A percentile compares a stretch with the other conserved stretches of the same genome.
Conservation (phyloP, 1,284 basidiomycete genomes). For the Leccinum subspadiceum region DNA sequence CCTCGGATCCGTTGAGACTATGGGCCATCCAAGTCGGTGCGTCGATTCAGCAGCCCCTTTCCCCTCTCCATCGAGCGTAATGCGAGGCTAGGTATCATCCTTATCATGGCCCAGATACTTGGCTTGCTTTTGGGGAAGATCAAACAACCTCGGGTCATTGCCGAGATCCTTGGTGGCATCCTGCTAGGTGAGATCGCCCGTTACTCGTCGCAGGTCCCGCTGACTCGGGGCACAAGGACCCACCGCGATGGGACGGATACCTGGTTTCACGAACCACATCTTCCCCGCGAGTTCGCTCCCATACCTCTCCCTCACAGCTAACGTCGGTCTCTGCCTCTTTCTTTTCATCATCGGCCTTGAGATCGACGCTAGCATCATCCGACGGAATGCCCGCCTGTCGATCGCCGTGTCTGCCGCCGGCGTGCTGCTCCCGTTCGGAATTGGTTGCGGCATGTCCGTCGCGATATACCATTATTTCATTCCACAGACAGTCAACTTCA, state of each 20-base stretch:
- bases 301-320: conserved; percentile 87
- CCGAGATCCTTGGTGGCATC: conserved; percentile 87
- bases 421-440: conserved; percentile 75
- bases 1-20: conserved; percentile 74
- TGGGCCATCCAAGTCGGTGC: conserved; percentile 88
- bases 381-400: conserved; percentile 47
- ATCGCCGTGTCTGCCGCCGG: conserved; percentile 57
- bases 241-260: conserved; percentile 74
- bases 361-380: conserved; percentile 74
- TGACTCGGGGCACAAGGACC: conserved; percentile 46
- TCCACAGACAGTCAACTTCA: conserved; percentile 59
- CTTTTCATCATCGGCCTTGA: conserved; percentile 91
- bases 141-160: conserved; percentile 84
- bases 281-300: conserved; percentile 75
- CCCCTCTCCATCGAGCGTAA: neutral
- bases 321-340: conserved; percentile 90
- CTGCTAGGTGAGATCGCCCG: conserved; percentile 55
- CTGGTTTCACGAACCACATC: conserved; percentile 78
- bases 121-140: conserved; percentile 69
- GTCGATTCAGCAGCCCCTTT: conserved; percentile 23
- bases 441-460: conserved; percentile 81
- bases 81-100: conserved; percentile 39
- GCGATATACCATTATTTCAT: conserved; percentile 85
- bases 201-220: neutral
- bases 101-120: conserved; percentile 77